These are phyloP conservation scores for Paramecium tetraurelia DNA, from an alignment of 73 alveolate genomes.

Conservation along the genomic window DNA sequence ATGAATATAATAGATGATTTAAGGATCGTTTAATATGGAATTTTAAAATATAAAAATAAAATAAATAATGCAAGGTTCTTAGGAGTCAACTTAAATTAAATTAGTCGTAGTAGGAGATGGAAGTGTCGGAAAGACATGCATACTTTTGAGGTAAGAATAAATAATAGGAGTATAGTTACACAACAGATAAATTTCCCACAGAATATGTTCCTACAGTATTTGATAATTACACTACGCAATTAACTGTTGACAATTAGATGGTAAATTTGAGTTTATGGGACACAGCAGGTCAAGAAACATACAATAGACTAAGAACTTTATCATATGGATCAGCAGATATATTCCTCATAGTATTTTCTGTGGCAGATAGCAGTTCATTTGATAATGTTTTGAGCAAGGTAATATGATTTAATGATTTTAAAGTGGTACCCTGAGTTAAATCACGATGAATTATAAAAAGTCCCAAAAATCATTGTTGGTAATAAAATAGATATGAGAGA, in stretches of 20 bases:
- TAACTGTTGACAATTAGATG: slow-evolving; percentile 62
- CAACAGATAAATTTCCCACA: slow-evolving; percentile 73
- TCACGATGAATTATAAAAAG: slow-evolving; percentile 59
- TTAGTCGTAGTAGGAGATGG: slow-evolving; percentile 81
- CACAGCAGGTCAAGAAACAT: slow-evolving; percentile 84
- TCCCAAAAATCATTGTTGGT: slow-evolving; percentile 75
- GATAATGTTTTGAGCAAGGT: slow-evolving; percentile 70
- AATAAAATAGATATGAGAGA: slow-evolving; percentile 73
- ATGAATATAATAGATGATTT: background rate
- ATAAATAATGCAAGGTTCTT: background rate
- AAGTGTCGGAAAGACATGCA: slow-evolving; percentile 78
- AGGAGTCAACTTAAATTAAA: slow-evolving; percentile 58
- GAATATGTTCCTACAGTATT: slow-evolving; percentile 80
- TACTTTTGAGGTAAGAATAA: slow-evolving; percentile 61
- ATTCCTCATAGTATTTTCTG: slow-evolving; percentile 71
- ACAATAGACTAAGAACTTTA: slow-evolving; percentile 76
- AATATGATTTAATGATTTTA: background rate
- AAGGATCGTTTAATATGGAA: background rate
- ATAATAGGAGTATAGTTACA: slow-evolving; percentile 30
- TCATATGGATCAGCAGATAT: slow-evolving; percentile 79
- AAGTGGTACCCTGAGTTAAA: slow-evolving; percentile 77
- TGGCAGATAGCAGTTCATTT: slow-evolving; percentile 69
- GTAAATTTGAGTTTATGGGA: slow-evolving; percentile 77
- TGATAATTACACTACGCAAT: slow-evolving; percentile 70
- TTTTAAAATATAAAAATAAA: background rate